A percentile compares a stretch with the other conserved stretches of the same genome.
These are phyloP conservation scores for Fulvia fulva DNA, from an alignment of 2,329 filamentous ascomycete genomes.

Conservation along the genomic window DNA sequence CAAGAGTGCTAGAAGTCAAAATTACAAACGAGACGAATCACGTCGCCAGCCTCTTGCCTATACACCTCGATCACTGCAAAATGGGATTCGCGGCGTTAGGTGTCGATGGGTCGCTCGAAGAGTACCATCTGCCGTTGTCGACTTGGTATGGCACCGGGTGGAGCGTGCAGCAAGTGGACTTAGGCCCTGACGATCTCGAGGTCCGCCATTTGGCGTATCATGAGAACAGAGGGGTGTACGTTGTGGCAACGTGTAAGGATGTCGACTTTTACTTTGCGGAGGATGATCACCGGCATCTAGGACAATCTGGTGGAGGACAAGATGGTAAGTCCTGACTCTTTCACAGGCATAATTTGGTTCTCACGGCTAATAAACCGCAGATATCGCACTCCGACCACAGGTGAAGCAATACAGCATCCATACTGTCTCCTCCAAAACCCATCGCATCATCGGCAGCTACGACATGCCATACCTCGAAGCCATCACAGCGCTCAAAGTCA, in stretches of 20 bases:
- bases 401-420: constrained; percentile 70
- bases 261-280: constrained; percentile 79
- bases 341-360: constrained; percentile 2
- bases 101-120: constrained; percentile 61
- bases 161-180: constrained; percentile 65
- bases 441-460: constrained; percentile 73
- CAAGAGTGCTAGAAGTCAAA: constrained; percentile 52
- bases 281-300: constrained; percentile 78
- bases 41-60: constrained; percentile 56
- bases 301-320: constrained; percentile 50
- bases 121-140: constrained; percentile 66
- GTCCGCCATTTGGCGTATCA: constrained; percentile 74
- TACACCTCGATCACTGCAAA: constrained; percentile 74
- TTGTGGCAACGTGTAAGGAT: constrained; percentile 64
- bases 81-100: constrained; percentile 67
- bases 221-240: constrained; percentile 67
- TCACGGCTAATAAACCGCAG: constrained; percentile 29
- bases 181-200: constrained; percentile 49
- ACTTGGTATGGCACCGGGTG: constrained; percentile 73
- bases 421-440: constrained; percentile 71
- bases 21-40: constrained; percentile 2
- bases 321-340: constrained; percentile 42
- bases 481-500: constrained; percentile 74
- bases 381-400: constrained; percentile 59
- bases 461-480: constrained; percentile 71